A percentile compares a stretch with the other conserved stretches of the same genome.
phyloP scores from a whole-genome alignment of 768 basidiomycete genomes.

The Amylocystis lapponica region DNA sequence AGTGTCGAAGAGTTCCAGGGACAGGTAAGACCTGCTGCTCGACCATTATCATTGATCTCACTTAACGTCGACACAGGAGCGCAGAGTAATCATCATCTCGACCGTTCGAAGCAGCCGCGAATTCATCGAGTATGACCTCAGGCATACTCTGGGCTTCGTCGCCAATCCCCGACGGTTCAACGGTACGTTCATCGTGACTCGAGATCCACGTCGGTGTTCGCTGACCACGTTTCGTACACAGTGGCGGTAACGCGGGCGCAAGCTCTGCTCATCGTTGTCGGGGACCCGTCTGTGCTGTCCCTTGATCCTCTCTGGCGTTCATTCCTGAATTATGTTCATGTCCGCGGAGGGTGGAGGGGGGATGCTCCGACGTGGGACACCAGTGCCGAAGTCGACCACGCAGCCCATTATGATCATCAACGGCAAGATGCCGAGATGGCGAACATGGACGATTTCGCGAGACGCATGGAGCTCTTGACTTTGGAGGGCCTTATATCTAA shows the following conservation, averaged over 20 bases:
- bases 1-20: conserved; percentile 39
- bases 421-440: conserved; percentile 19
- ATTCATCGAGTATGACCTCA: conserved; percentile 21
- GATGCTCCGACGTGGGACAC: conserved; percentile 27
- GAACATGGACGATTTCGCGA: conserved; percentile 26
- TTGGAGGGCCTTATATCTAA: neutral
- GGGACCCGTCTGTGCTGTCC: conserved; percentile 51
- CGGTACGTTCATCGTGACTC: conserved; percentile 19
- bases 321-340: conserved; percentile 53
- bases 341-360: conserved; percentile 49
- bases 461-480: neutral
- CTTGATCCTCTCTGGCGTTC: conserved; percentile 55
- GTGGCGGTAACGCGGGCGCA: conserved; percentile 66
- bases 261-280: conserved; percentile 56
- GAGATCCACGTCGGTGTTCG: conserved; percentile 18
- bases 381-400: conserved; percentile 28
- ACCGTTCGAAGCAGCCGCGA: conserved; percentile 31
- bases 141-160: conserved; percentile 30
- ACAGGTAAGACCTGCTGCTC: conserved; percentile 22
- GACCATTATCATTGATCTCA: neutral
- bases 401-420: conserved; percentile 34
- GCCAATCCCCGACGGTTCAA: conserved; percentile 33
- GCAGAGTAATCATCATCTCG: conserved; percentile 31
- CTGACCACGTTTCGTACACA: conserved; percentile 16
- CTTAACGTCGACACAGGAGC: conserved; percentile 22